Conservation (phyloP, 768 basidiomycete genomes). For the Panellus pusillus region DNA sequence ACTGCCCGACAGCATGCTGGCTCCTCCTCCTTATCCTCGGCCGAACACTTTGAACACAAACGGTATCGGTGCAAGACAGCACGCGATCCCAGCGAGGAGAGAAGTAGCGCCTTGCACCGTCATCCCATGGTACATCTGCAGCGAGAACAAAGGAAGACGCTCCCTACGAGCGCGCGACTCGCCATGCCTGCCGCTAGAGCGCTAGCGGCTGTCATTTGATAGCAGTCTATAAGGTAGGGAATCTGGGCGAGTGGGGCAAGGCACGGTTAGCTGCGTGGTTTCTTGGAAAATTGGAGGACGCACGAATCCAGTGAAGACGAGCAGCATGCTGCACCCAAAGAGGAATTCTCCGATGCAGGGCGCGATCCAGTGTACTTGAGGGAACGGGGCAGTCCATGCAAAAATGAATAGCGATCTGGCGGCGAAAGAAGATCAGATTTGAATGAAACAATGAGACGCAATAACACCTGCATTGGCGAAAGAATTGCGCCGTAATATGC, state of each 20-base stretch:
- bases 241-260: slow-evolving; percentile 1
- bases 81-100: slow-evolving; percentile 11
- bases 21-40: slow-evolving; percentile 5
- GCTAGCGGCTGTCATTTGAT: slow-evolving; percentile 16
- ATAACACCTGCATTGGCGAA: slow-evolving; percentile 5
- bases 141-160: slow-evolving; percentile 15
- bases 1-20: not conserved
- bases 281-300: too few relatives aligned
- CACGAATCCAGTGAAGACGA: slow-evolving; percentile 22
- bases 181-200: slow-evolving; percentile 17
- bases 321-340: slow-evolving; percentile 13
- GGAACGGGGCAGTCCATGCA: slow-evolving; percentile 20
- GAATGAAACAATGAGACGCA: not conserved
- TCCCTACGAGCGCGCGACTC: slow-evolving; percentile 18
- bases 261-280: too few relatives aligned
- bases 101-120: slow-evolving; percentile 17
- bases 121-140: slow-evolving; percentile 18
- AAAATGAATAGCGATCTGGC: slow-evolving; percentile 20
- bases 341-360: slow-evolving; percentile 19
- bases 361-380: slow-evolving; percentile 14
- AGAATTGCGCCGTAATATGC: slow-evolving; percentile 13
- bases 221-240: slow-evolving; percentile 19
- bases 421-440: too few relatives aligned
- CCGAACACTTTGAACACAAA: slow-evolving; percentile 15
- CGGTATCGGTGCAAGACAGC: slow-evolving; percentile 20